phyloP scores from a whole-genome alignment of 192 early-diverging fungal species.

The Umbelopsis isabellina region DNA sequence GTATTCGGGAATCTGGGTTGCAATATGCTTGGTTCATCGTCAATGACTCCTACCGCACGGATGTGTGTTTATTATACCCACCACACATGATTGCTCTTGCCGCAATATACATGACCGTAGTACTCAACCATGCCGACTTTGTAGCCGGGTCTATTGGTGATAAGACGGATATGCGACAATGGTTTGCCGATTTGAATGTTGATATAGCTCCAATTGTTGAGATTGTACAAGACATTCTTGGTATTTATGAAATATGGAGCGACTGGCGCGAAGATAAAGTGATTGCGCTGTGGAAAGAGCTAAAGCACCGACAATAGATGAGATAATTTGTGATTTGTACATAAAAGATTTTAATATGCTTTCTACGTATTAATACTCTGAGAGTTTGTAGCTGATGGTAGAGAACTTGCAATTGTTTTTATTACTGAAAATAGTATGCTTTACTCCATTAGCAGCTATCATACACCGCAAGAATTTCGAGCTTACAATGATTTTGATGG shows the following conservation, averaged over 20 bases:
- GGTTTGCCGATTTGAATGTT: conserved; percentile 84
- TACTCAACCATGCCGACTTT: conserved; percentile 52
- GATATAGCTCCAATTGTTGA: conserved; percentile 76
- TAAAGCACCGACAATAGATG: conserved; percentile 32
- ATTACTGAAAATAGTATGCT: too few relatives aligned
- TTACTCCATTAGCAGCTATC: too few relatives aligned
- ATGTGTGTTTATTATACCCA: conserved; percentile 81
- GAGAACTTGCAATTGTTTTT: too few relatives aligned
- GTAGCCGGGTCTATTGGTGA: conserved; percentile 43
- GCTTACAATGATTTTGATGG: too few relatives aligned
- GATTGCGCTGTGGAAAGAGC: conserved; percentile 46
- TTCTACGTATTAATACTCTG: background rate
- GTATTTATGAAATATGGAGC: conserved; percentile 70
- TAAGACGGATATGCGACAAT: conserved; percentile 68
- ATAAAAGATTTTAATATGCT: background rate
- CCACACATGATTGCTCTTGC: conserved; percentile 89
- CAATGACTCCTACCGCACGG: conserved; percentile 84
- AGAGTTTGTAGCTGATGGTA: background rate
- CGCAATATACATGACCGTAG: conserved; percentile 71
- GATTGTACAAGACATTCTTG: conserved; percentile 76
- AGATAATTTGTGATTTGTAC: background rate
- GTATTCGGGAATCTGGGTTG: conserved; percentile 52
- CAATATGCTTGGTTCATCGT: conserved; percentile 75
- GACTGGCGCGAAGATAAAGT: conserved; percentile 64
- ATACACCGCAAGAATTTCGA: too few relatives aligned